Conservation (phyloP, 83 land plant genomes). For the Picea abies region DNA sequence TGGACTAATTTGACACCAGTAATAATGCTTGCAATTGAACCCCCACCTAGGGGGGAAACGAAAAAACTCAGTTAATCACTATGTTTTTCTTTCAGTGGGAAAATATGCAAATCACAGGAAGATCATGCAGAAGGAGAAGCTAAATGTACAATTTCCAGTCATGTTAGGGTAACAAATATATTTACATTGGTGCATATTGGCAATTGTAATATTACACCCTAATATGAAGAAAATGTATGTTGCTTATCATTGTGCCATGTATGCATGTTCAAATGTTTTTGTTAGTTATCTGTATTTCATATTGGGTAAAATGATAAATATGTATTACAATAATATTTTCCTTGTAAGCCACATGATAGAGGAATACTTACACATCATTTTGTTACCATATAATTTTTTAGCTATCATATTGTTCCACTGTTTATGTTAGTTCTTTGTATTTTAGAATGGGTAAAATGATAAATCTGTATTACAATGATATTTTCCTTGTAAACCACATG, state of each 20-base stretch:
- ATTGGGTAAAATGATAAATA: neutral
- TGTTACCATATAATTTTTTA: too few relatives aligned
- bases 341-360: neutral
- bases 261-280: neutral
- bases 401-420: too few relatives aligned
- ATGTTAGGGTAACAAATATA: neutral
- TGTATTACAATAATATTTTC: neutral
- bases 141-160: neutral
- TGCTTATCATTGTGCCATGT: neutral
- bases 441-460: neutral
- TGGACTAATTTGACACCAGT: conserved; percentile 25
- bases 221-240: conserved; percentile 5
- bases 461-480: neutral
- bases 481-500: neutral
- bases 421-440: neutral
- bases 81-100: neutral
- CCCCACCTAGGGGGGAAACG: neutral
- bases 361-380: too few relatives aligned
- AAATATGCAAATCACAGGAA: conserved; percentile 1
- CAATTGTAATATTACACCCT: neutral
- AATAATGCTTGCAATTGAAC: conserved; percentile 20
- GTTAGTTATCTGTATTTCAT: neutral
- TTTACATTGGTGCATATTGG: neutral
- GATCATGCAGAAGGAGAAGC: neutral
- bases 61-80: neutral